Evolutionary conservation across 495 filamentous ascomycete species (phyloP), one percentile per base, ranked within the genome.

Genomic region (Penicillium cataractarum): DNA sequence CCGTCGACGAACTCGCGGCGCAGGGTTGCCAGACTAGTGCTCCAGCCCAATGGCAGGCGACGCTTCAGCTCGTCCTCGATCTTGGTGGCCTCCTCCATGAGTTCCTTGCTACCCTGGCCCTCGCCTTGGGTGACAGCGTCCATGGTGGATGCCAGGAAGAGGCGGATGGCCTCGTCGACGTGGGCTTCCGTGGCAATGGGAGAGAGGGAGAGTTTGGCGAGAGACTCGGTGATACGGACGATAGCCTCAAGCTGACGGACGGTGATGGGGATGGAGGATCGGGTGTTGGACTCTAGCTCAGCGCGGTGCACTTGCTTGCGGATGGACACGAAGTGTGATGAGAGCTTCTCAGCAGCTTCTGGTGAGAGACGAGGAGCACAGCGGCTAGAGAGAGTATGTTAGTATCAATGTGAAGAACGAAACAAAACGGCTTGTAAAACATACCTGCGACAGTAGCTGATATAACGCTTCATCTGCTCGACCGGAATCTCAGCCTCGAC

Each of bases 101-200:
- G 82, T 77, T 98, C 95, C 66, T 89, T 89, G 76, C 84, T 91
- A 50, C 90, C 91, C 61, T 90, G 86, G 55, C 86, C 88, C 57
- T 89, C 87, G 29, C 94, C 95, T 69, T 97, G 92, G 46, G 90
- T 92, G 42, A 97, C 92, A 3, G 95, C 95, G 75, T 99, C 94
- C 95, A 99, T 99, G 53, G 95, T 99, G 2, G 87, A 91, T 46
- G 94, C 96, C 5, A 99, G 80, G 88, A 99, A 99, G 31, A 99
- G 86, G 0, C 96, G 89, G 69, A 99, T 99, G 2, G 96, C 95
- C 79, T 99, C 95, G 72, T 99, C 93, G 53, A 99, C 95, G 75
- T 99, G 95, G 55, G 85, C 82, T 75, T 96, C 93, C 1, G 89
- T 92, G 22, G 93, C 95, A 29, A 97, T 82, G 27, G 93, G 88